phyloP scores from a whole-genome alignment of 2,329 filamentous ascomycete genomes.

The Claviceps pazoutovae region DNA sequence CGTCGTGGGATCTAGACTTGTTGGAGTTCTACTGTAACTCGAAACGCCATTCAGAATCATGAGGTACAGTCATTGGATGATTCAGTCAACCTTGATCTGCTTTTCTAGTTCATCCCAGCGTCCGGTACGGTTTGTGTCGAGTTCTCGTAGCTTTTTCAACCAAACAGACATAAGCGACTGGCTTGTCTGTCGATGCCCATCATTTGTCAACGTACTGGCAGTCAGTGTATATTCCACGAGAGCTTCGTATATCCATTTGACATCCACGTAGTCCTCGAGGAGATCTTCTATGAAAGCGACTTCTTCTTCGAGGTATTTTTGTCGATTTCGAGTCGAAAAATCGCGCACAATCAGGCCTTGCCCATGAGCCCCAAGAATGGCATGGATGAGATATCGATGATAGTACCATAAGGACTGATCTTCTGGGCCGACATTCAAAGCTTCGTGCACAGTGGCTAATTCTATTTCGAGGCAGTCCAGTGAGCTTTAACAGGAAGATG shows the following conservation, averaged over 20 bases:
- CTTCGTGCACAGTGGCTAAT: slow-evolving; percentile 59
- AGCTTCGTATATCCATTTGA: slow-evolving; percentile 82
- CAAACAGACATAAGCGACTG: slow-evolving; percentile 29
- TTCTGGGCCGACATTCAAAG: slow-evolving; percentile 77
- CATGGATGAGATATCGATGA: slow-evolving; percentile 72
- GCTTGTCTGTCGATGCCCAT: slow-evolving; percentile 27
- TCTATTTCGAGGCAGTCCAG: slow-evolving; percentile 33
- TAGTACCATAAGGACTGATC: slow-evolving; percentile 98
- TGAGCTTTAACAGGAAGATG: not conserved
- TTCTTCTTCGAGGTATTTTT: slow-evolving; percentile 53
- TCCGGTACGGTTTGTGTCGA: slow-evolving; percentile 62
- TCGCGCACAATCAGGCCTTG: slow-evolving; percentile 5
- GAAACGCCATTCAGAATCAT: not conserved
- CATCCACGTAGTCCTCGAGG: slow-evolving; percentile 40
- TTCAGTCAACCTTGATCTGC: slow-evolving; percentile 11
- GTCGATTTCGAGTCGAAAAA: slow-evolving; percentile 46
- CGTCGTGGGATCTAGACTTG: not conserved
- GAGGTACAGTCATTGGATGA: not conserved
- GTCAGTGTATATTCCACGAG: slow-evolving; percentile 58
- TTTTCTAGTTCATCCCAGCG: slow-evolving; percentile 61
- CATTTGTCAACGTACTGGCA: slow-evolving; percentile 23
- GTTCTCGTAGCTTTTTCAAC: slow-evolving; percentile 49
- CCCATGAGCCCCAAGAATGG: slow-evolving; percentile 35
- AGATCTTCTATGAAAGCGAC: slow-evolving; percentile 59
- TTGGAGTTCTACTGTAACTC: not conserved